Evolutionary conservation across 2,329 filamentous ascomycete genomes (phyloP), one percentile per base, ranked within the genome.

Genomic region (Fusarium sp.): DNA sequence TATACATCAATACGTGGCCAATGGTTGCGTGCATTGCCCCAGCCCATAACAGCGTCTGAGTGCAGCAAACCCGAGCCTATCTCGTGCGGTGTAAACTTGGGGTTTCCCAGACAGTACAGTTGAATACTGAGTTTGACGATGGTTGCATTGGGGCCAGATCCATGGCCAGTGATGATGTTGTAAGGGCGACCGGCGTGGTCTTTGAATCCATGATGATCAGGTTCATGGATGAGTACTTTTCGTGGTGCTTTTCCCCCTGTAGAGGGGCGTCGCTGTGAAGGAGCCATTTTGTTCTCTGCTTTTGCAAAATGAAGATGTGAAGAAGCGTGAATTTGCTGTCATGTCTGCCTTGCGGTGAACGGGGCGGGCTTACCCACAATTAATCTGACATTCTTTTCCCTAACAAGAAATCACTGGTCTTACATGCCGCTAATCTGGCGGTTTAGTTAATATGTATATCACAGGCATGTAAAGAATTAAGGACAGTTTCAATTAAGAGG

Each of bases 161-260:
- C 12, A n/a, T 12, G 16, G 5, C 2, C 2, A 8, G 31, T 5
- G 7, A 21, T 6, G 6, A 41, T 7, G 15, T 31, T 33, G 24
- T 70, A 69, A 3, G 21, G 38, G 11, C 42, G 43, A 10, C 52
- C 52, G 6, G 35, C 15, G 12, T 70, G 56, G n/a, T 69, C 63
- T 16, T 41, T 92, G 88, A 56, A 63, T 15, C 23, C n/a, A 21
- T 23, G 24, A 6, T 43, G 31, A 1, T 2, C 26, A 12, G 10
- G 3, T 3, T 56, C 23, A n/a, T 1, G 21, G 16, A 21, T 9
- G 6, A 20, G 18, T 11, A 21, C n/a, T 29, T 38, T 55, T 9
- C 23, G n/a, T 11, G 35, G 21, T 29, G 13, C 11, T 38, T 9
- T 3, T 4, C 37, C 38, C 3, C 28, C 42, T 2, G 43, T 49